Evolutionary conservation across 106 monocot genomes (phyloP), one percentile per base, ranked within the genome.

Genomic region (Posidonia australis): DNA sequence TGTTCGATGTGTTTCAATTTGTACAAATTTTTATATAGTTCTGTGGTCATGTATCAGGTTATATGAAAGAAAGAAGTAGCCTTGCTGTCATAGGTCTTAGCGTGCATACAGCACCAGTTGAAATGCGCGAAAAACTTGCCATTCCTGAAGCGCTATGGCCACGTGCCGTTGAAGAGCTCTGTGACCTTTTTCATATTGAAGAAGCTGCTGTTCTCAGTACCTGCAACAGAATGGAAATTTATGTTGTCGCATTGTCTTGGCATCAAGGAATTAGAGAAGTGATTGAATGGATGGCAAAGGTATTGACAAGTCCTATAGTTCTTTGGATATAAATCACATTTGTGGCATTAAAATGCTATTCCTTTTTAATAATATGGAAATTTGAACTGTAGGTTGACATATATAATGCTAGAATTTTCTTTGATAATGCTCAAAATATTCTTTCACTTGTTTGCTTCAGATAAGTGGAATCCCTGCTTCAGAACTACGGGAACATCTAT

Each of bases 151-250:
- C 84, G 64, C 90, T 81, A 56, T 98, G 96, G 96, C 75, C 82
- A 32, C 87, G 78, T 46, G 85, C 96, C 13, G 80, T 90, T 62
- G 74, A 51, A 42, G 96, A 98, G 67, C 87, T 98, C 23, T 87
- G 87, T 56, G 77, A 74, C 67, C 70, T 98, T 56, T 79, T 87
- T 62, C 96, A 98, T 65, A 98, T 98, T 44, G 96, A 98, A 80
- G 96, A 98, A 73, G 96, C 90, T 58, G 90, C 96, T 52, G 96
- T 98, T 74, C 90, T 98, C 20, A 98, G 96, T 70, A 98, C 96
- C 12, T 98, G 96, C 77, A 98, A 98, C 67, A 76, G 90, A 46
- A 91, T 96, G 90, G 96, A 91, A 69, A 87, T 98, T 58, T 98
- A 98, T 68, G 90, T 98, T 28, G 96, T 98, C 29, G 87, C 96